Percentiles rank a stretch among this genome's conserved stretches.
Conservation (phyloP, 768 basidiomycete species). For the Trametes gibbosa region DNA sequence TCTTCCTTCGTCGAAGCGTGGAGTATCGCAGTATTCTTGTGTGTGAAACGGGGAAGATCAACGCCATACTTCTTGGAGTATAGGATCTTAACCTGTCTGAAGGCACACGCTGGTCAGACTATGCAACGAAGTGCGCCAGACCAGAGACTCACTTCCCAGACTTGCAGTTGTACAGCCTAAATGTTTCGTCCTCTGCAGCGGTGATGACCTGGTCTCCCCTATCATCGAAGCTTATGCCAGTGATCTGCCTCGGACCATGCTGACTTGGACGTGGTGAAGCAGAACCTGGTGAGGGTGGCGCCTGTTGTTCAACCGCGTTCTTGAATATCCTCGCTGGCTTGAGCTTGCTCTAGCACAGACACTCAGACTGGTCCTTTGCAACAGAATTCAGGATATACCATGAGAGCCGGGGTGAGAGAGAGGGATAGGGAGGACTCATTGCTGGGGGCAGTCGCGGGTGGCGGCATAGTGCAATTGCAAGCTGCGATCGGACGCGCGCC, state of each 20-base stretch:
- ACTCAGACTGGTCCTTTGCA: not conserved
- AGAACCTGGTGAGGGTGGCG: conserved; percentile 42
- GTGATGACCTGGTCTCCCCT: conserved; percentile 84
- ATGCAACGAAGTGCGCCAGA: conserved; percentile 17
- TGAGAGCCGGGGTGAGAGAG: conserved; percentile 27
- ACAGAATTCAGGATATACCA: conserved; percentile 27
- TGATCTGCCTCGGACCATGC: conserved; percentile 65
- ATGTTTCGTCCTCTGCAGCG: conserved; percentile 88
- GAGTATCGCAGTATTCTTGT: conserved; percentile 80
- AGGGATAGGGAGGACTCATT: conserved; percentile 20
- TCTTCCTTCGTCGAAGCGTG: conserved; percentile 95
- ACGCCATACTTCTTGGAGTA: conserved; percentile 97
- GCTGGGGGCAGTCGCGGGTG: conserved; percentile 15
- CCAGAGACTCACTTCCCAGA: conserved; percentile 82
- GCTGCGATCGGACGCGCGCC: conserved; percentile 10
- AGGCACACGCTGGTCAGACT: conserved; percentile 27
- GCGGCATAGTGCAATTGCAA: conserved; percentile 11
- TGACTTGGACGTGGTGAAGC: conserved; percentile 29
- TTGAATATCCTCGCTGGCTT: conserved; percentile 92
- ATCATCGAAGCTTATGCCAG: conserved; percentile 89
- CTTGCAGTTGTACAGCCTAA: conserved; percentile 85
- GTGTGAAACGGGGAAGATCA: conserved; percentile 92
- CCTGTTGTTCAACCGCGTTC: conserved; percentile 60
- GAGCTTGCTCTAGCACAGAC: conserved; percentile 53
- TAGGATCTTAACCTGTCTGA: conserved; percentile 70